Percentiles rank a stretch among this genome's conserved stretches.
Evolutionary conservation across 1,284 basidiomycete genomes (phyloP).

Genomic region (Athelia psychrophila): DNA sequence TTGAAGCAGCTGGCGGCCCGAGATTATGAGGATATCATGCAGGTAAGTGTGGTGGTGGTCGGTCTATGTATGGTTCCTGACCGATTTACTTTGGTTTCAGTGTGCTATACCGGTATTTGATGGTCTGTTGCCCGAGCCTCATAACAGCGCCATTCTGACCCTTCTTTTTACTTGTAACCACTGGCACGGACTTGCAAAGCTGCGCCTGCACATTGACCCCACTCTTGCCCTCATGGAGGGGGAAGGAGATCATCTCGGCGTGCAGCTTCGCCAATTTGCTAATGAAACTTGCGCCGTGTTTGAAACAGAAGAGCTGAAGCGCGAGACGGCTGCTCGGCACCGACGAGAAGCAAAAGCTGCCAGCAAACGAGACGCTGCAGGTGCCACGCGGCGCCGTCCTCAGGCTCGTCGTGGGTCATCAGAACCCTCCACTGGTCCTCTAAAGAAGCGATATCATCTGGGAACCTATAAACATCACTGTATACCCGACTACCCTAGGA

Average conservation of each 20-base stretch:
- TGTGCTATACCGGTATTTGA: slow-evolving; percentile 36
- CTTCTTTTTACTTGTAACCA: slow-evolving; percentile 23
- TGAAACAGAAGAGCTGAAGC: slow-evolving; percentile 23
- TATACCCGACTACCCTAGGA: slow-evolving; percentile 26
- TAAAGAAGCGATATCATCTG: slow-evolving; percentile 19
- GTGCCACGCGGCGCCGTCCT: neutral
- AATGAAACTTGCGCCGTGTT: slow-evolving; percentile 16
- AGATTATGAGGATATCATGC: no score
- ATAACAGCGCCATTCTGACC: slow-evolving; percentile 22
- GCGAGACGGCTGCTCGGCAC: slow-evolving; percentile 20
- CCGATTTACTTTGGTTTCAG: no score
- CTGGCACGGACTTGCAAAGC: slow-evolving; percentile 36
- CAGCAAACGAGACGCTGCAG: neutral
- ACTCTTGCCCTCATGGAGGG: slow-evolving; percentile 19
- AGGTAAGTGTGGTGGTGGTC: no score
- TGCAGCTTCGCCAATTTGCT: slow-evolving; percentile 21
- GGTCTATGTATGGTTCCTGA: no score
- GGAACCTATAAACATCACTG: slow-evolving; percentile 32
- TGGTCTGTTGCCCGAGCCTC: slow-evolving; percentile 24
- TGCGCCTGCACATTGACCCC: slow-evolving; percentile 28
- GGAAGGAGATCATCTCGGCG: slow-evolving; percentile 19
- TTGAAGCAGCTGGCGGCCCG: no score
- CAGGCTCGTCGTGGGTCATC: no score
- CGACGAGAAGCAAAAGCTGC: slow-evolving; percentile 9
- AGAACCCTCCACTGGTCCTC: no score